These are phyloP conservation scores for Parietichytrium sp. DNA, from an alignment of 108 stramenopile species.

Conservation along the genomic window DNA sequence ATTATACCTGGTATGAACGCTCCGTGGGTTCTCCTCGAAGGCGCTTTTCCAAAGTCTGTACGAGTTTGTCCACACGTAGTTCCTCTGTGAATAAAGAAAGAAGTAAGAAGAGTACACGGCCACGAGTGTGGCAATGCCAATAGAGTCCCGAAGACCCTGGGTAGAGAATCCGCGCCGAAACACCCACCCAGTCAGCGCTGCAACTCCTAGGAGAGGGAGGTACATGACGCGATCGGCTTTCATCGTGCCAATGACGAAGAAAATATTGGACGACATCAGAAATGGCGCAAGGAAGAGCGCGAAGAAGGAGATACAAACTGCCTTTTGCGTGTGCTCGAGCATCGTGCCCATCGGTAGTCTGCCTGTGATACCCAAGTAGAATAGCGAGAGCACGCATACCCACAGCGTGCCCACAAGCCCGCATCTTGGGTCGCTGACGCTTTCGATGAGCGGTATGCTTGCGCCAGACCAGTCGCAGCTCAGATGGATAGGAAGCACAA, in stretches of 20 bases:
- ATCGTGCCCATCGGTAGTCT: not conserved
- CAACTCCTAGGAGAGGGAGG: not conserved
- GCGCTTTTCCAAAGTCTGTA: not conserved
- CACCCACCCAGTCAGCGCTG: not conserved
- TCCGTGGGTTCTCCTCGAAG: not conserved
- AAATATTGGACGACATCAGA: not conserved
- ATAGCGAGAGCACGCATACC: not conserved
- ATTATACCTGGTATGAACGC: not conserved
- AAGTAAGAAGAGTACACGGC: not conserved
- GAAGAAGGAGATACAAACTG: not conserved
- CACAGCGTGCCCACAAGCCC: not conserved
- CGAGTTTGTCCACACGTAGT: not conserved
- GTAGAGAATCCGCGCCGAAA: not conserved
- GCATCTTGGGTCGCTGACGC: not conserved
- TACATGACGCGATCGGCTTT: conserved; percentile 22
- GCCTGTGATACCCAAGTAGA: not conserved
- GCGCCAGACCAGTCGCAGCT: conserved; percentile 12
- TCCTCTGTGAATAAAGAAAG: not conserved
- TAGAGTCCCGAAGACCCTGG: not conserved
- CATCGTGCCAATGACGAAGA: not conserved
- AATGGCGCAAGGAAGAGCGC: not conserved
- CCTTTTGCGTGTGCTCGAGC: not conserved
- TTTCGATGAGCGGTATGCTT: not conserved
- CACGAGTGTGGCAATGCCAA: not conserved
- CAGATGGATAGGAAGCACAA: not conserved